A percentile compares a stretch with the other conserved stretches of the same genome.
These are phyloP conservation scores for Aegilops sharonensis DNA, from an alignment of 176 grass and related monocot species.

Conservation along the genomic window DNA sequence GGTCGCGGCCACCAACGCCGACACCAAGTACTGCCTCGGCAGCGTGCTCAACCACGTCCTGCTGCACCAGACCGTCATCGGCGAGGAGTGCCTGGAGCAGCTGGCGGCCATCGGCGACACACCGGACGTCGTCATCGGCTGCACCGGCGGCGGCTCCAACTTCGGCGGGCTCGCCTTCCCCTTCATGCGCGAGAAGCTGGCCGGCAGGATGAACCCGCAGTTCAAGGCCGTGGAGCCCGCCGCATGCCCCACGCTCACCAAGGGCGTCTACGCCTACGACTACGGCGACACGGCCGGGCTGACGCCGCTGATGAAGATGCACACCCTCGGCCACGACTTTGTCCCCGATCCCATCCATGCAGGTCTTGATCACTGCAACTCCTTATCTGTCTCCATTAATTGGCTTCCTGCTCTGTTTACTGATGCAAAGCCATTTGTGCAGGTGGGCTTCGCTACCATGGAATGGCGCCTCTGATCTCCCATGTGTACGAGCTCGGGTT, in stretches of 20 bases:
- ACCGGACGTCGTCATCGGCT: slow-evolving; percentile 76
- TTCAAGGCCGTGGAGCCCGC: slow-evolving; percentile 86
- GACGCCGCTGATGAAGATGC: slow-evolving; percentile 98
- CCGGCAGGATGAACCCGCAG: slow-evolving; percentile 57
- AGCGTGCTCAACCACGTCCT: slow-evolving; percentile 96
- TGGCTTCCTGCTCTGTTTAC: background rate
- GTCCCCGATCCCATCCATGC: slow-evolving; percentile 94
- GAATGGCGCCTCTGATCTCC: slow-evolving; percentile 92
- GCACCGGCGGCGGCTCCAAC: slow-evolving; percentile 94
- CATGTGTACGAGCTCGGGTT: slow-evolving; percentile 85
- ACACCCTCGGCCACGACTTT: slow-evolving; percentile 90
- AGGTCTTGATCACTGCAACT: slow-evolving; percentile 23
- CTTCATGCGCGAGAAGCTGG: slow-evolving; percentile 86
- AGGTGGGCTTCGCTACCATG: slow-evolving; percentile 95
- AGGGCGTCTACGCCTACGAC: slow-evolving; percentile 81
- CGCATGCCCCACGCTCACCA: slow-evolving; percentile 85
- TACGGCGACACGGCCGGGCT: slow-evolving; percentile 81
- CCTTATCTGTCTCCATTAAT: background rate
- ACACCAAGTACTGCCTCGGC: slow-evolving; percentile 96
- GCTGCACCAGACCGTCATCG: slow-evolving; percentile 92
- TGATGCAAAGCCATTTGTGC: background rate
- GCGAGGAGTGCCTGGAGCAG: slow-evolving; percentile 87
- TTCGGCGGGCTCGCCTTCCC: slow-evolving; percentile 82
- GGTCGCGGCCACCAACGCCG: slow-evolving; percentile 54
- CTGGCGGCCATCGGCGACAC: slow-evolving; percentile 62